These are phyloP conservation scores for Tricharina praecox DNA, from an alignment of 495 filamentous ascomycete genomes.

Conservation along the genomic window DNA sequence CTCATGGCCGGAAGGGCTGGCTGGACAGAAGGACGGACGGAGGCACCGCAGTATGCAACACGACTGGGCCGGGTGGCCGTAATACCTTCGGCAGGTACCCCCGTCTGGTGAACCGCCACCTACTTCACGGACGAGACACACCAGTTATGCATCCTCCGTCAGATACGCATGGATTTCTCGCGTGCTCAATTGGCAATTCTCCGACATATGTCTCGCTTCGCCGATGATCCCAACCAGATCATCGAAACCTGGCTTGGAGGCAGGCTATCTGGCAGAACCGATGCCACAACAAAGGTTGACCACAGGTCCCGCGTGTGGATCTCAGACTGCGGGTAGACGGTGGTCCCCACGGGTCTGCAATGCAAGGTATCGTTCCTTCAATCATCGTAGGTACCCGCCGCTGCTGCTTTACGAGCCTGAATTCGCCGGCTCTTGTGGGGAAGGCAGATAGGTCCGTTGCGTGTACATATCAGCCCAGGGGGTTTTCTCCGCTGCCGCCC, in stretches of 20 bases:
- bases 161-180: not conserved
- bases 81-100: not conserved
- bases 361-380: not conserved
- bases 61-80: no score
- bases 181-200: not conserved
- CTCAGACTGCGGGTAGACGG: slow-evolving; percentile 12
- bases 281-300: slow-evolving; percentile 14
- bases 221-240: not conserved
- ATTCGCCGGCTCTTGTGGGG: no score
- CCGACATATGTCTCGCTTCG: slow-evolving; percentile 3
- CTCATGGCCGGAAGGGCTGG: no score
- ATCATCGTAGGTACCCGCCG: no score
- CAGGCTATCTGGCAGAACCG: slow-evolving; percentile 6
- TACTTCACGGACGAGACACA: not conserved
- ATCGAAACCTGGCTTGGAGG: not conserved
- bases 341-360: slow-evolving; percentile 1
- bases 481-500: no score
- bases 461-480: no score
- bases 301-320: slow-evolving; percentile 15
- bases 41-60: no score
- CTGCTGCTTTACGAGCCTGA: no score
- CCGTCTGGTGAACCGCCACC: not conserved
- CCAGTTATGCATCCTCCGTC: not conserved
- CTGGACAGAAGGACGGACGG: no score
- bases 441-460: no score